Evolutionary conservation across 1,284 basidiomycete species (phyloP).

Genomic region (Puccinia polysora): DNA sequence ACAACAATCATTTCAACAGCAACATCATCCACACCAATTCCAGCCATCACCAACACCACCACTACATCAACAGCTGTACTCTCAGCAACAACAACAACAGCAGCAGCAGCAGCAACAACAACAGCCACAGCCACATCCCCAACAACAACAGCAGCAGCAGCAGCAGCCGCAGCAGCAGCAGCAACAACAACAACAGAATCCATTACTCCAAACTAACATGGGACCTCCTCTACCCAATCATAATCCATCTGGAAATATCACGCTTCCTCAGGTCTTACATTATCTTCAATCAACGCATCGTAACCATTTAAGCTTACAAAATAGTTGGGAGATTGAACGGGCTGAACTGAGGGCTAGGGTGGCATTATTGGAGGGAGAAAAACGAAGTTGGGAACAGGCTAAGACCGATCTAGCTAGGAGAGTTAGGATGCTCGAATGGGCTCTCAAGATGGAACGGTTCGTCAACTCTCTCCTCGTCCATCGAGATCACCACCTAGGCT

Average conservation of each 20-base stretch:
- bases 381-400: conserved; percentile 91
- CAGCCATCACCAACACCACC: background rate
- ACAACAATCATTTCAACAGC: conserved; percentile 19
- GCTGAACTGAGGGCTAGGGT: conserved; percentile 99
- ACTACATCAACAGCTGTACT: conserved; percentile 16
- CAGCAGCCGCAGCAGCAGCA: conserved; percentile 59
- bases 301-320: conserved; percentile 82
- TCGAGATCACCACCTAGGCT: no score
- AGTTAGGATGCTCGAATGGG: conserved; percentile 95
- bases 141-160: conserved; percentile 58
- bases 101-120: conserved; percentile 46
- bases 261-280: conserved; percentile 88
- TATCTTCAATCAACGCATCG: conserved; percentile 98
- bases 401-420: conserved; percentile 91
- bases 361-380: conserved; percentile 93
- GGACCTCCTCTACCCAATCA: conserved; percentile 40
- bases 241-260: conserved; percentile 62
- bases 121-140: conserved; percentile 56
- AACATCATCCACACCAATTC: conserved; percentile 10
- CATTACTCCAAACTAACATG: conserved; percentile 62
- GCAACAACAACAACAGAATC: conserved; percentile 38
- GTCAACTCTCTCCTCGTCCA: conserved; percentile 50
- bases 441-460: conserved; percentile 81
- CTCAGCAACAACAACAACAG: background rate
- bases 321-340: conserved; percentile 99